Evolutionary conservation across 2,329 filamentous ascomycete genomes (phyloP), one percentile per base, ranked within the genome.

Genomic region (Aspergillus floridensis): DNA sequence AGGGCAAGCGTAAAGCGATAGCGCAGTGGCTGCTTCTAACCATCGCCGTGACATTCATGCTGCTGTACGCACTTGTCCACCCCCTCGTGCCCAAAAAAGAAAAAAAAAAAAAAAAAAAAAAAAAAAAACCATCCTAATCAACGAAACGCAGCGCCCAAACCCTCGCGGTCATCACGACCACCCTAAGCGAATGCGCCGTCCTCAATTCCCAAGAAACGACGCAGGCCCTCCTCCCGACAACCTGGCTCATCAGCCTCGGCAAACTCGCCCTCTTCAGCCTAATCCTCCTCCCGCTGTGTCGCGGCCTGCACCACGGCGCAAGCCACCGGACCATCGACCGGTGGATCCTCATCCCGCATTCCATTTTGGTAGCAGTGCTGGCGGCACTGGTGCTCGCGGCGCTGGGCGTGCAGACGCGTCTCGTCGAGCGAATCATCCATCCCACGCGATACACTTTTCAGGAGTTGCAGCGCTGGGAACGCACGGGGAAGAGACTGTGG

Each of bases 201-300:
- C 14, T 59, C 11, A 35, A 50, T 11, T 0, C 7, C 26, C 19
- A 16, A 26, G 21, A 47, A 2, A 38, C 46, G 32, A 26, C 49
- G 2, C 38, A 32, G 6, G 56, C 51, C 46, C 31, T 22, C 14
- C 53, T 58, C 41, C 44, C 56, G 8, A 12, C 53, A 1, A 5
- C 12, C 1, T 65, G 63, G 63, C 53, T 65, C 24, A 7, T 26
- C 32, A 22, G 5, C 1, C 14, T 62, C 10, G 56, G 56, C 1
- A 6, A 49, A 19, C 59, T 58, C 46, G 19, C 49, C 1, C 48
- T 65, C 12, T 47, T 62, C 26, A 41, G 47, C 6, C 16, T 62
- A 4, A 61, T 65, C 51, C 56, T 65, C 26, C 47, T 63, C 48
- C 59, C 63, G 3, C 59, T 65, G 26, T 65, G 61, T 49, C 49